phyloP scores from a whole-genome alignment of 2,329 filamentous ascomycete genomes.

The Gnomoniopsis sp. region DNA sequence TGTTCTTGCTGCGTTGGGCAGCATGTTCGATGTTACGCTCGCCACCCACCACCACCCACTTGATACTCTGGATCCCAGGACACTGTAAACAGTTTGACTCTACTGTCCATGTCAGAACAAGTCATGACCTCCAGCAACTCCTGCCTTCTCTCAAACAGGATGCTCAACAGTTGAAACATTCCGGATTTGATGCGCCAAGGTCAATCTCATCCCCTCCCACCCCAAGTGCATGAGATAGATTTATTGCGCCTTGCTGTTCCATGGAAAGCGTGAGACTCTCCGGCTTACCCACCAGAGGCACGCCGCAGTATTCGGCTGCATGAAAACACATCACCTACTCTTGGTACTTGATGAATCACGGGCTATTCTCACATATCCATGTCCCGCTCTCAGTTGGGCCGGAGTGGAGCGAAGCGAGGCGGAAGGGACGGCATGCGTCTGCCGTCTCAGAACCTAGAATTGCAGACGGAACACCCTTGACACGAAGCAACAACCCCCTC shows the following conservation, averaged over 20 bases:
- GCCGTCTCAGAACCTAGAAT: neutral
- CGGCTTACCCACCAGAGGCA: neutral
- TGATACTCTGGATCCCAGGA: neutral
- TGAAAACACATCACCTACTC: neutral
- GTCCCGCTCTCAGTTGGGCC: neutral
- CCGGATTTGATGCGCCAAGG: neutral
- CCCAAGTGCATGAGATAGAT: neutral
- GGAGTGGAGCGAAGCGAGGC: slow-evolving; percentile 2
- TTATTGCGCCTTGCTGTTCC: neutral
- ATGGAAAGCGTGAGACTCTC: neutral
- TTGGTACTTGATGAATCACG: slow-evolving; percentile 6
- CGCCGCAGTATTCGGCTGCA: neutral
- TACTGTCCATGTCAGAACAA: too few species aligned
- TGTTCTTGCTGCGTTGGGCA: neutral
- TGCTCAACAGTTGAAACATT: neutral
- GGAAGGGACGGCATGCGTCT: slow-evolving; percentile 15
- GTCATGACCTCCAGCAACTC: too few species aligned
- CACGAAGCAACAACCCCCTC: too few species aligned
- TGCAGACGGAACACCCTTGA: neutral
- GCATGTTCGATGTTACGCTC: neutral
- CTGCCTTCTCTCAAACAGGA: neutral
- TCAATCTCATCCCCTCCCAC: neutral
- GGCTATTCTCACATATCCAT: slow-evolving; percentile 4
- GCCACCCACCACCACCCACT: neutral
- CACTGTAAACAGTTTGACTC: neutral